Base-by-base conservation (phyloP, 2,329 filamentous ascomycete species). In the Botrytis squamosa region DNA sequence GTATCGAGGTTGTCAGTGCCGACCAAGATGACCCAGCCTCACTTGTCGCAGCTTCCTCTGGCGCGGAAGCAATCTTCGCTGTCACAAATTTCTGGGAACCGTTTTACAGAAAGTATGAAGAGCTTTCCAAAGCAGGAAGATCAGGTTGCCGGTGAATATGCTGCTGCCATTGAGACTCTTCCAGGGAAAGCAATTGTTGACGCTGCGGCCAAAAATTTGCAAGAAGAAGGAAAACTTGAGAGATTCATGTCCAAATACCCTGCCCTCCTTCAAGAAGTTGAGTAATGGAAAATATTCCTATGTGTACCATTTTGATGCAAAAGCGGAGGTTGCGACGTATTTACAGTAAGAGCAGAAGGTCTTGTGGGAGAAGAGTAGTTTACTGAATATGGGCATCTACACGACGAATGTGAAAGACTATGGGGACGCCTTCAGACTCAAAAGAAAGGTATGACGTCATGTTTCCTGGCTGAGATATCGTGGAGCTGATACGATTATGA, bases 1-100 rank as follows among this genome's bases (percentile, higher is more conserved):
- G 85, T 4, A 83, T 86, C 5, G 83, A 86, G 33, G 76, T 88
- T 1, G 81, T 86, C 20, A 25, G 69, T 52, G 77, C 73, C n/a
- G 77, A 81, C 46, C 49, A 79, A 25, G 75, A 77, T 49, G 69
- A 80, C 38, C 59, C 71, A 16, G 20, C 59, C 0, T 74, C 76
- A 5, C 77, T 81, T 10, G 12, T 74, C 12, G 12, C 70, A 2
- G 83, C 81, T 1, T 85, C 85, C 77, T 64, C 75, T 22, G 82
- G 80, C 38, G 82, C 83, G 9, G 80, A 80, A 44, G 78, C 78
- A 42, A 82, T 85, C 60, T 85, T 84, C 79, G 80, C 80, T 64
- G 78, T 82, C 12, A 84, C 82, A 0, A 81, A 84, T 73, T 81
- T 80, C 75, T 81, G 78, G 79, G 72, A 68, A 20, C 70, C 75